Evolutionary conservation across 2,329 filamentous ascomycete genomes (phyloP).

Genomic region (Metarhizium sp.): DNA sequence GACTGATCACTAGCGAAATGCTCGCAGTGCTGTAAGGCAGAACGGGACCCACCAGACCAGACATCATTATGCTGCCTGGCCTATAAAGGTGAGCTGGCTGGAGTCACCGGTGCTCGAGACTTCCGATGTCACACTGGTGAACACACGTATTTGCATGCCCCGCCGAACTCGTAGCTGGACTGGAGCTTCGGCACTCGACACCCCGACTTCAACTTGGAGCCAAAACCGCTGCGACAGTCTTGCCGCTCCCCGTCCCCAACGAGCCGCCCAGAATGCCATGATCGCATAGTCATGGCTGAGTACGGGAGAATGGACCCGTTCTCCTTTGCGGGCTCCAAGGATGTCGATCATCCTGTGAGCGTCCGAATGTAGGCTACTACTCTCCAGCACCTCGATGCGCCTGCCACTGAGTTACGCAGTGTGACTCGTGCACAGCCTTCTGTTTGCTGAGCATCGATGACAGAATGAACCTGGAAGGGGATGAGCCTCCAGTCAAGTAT

Average conservation of each 20-base stretch:
- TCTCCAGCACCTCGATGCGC: background rate
- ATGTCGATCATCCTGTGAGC: slow-evolving; percentile 64
- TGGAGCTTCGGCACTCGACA: too few species aligned
- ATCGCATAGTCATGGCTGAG: slow-evolving; percentile 22
- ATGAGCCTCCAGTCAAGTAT: slow-evolving; percentile 29
- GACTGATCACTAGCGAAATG: too few species aligned
- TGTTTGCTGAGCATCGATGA: slow-evolving; percentile 10
- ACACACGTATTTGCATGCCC: too few species aligned
- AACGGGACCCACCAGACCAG: too few species aligned
- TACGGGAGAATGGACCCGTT: slow-evolving; percentile 75
- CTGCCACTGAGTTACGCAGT: background rate
- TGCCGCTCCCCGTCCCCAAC: background rate
- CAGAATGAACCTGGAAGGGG: slow-evolving; percentile 39
- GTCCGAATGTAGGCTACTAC: slow-evolving; percentile 47
- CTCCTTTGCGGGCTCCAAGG: slow-evolving; percentile 85
- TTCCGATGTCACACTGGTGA: too few species aligned
- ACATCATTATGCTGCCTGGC: too few species aligned
- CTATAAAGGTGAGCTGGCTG: too few species aligned
- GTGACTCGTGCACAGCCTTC: background rate
- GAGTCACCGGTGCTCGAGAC: too few species aligned
- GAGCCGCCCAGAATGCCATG: slow-evolving; percentile 17
- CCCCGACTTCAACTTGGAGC: background rate
- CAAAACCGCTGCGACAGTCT: background rate
- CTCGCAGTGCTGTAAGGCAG: too few species aligned
- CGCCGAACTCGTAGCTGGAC: too few species aligned